Conservation (phyloP, 1,284 basidiomycete species). For the Ustilago hordei region DNA sequence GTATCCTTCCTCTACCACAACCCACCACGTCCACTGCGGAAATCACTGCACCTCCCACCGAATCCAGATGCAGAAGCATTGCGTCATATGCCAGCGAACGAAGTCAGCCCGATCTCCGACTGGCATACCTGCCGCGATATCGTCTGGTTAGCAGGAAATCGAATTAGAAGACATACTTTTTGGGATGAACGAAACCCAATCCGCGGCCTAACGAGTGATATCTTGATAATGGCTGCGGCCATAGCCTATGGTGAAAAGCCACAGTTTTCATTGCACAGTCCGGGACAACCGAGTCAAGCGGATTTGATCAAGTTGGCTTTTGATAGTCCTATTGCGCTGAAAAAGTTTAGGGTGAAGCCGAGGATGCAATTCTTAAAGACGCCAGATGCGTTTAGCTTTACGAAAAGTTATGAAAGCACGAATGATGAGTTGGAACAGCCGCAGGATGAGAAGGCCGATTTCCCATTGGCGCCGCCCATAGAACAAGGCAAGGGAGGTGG, state of each 20-base stretch:
- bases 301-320: constrained; percentile 60
- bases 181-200: constrained; percentile 66
- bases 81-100: constrained; percentile 45
- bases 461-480: constrained; percentile 27
- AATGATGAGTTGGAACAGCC: constrained; percentile 45
- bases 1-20: constrained; percentile 59
- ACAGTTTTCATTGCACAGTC: constrained; percentile 29
- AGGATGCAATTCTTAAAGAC: constrained; percentile 57
- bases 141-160: constrained; percentile 54
- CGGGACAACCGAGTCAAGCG: constrained; percentile 47
- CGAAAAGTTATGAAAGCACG: constrained; percentile 22
- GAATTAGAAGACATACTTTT: constrained; percentile 61
- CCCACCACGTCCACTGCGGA: constrained; percentile 37
- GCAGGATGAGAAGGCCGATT: constrained; percentile 38
- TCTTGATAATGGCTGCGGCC: constrained; percentile 58
- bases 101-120: constrained; percentile 56
- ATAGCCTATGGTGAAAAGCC: constrained; percentile 54
- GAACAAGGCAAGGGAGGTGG: neutral
- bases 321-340: constrained; percentile 50
- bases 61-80: constrained; percentile 39
- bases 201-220: constrained; percentile 62
- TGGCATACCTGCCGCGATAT: constrained; percentile 67
- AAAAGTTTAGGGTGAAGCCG: constrained; percentile 58
- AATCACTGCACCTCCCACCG: constrained; percentile 35
- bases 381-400: constrained; percentile 29